Evolutionary conservation across 768 basidiomycete species (phyloP), one percentile per base, ranked within the genome.

Genomic region (Nevesoporus exiguus): DNA sequence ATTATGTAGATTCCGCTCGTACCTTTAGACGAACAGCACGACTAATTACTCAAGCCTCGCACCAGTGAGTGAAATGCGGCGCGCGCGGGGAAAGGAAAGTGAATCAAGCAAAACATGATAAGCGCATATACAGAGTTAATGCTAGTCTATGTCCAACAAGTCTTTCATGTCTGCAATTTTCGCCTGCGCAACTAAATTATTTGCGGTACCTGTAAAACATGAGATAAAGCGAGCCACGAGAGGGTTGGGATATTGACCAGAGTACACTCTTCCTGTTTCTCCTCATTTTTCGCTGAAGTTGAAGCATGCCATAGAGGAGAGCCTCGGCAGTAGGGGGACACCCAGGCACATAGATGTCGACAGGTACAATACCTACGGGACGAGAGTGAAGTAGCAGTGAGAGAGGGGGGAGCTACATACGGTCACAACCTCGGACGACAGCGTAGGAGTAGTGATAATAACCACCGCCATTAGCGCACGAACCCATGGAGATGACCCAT

Each of bases 401-500:
- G 51, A 39, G 30, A 44, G 3, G 48, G 47, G 30, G n/a, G 49
- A 34, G 71, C 10, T 29, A 73, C 88, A 54, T 69, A 90, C 97
- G 85, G 77, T 99, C 97, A 71, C 96, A 98, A 15, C 97, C 97
- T 44, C 97, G 86, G 34, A 98, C 97, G 57, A 99, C 97, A 27
- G 95, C 94, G 74, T 99, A 99, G 25, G 96, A 97, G 72, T 98
- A 97, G 74, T 96, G 94, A 72, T 95, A 94, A 76, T 94, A 95
- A 15, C 93, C 94, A 52, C 94, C 93, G 29, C 97, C 97, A 71
- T 98, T 98, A 17, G 97, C 97, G 72, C 97, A 99, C 5, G 96
- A 98, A 43, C 97, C 97, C 97, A 99, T 98, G 24, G 96, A 98
- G 67, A 99, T 90, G 54, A 99, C 97, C 97, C 97, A 99, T 66